Evolutionary conservation across 805 yeast species (phyloP).

Genomic region (Debaryomyces maramus): DNA sequence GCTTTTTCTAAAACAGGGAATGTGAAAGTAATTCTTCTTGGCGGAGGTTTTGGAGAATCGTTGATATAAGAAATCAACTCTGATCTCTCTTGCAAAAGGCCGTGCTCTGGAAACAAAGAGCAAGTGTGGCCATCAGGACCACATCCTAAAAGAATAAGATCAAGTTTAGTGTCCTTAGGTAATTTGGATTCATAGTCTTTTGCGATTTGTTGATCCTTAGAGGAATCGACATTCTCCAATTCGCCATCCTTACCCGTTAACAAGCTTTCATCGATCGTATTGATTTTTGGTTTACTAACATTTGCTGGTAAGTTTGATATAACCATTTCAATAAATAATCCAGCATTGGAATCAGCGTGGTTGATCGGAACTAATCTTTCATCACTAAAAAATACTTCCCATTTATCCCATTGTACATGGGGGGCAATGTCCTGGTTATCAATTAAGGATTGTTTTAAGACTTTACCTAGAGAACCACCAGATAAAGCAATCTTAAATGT

Average conservation of each 20-base stretch:
- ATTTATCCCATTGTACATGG: conserved; percentile 62
- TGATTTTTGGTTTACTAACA: conserved; percentile 54
- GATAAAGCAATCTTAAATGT: conserved; percentile 77
- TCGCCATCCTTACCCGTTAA: conserved; percentile 51
- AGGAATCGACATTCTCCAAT: conserved; percentile 44
- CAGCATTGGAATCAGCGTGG: conserved; percentile 84
- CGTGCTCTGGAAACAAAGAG: conserved; percentile 86
- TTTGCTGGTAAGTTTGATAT: conserved; percentile 46
- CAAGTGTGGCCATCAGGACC: conserved; percentile 98
- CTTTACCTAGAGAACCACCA: conserved; percentile 88
- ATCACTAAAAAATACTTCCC: conserved; percentile 86
- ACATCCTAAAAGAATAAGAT: conserved; percentile 78
- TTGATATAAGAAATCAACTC: conserved; percentile 61
- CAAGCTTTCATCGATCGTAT: conserved; percentile 64
- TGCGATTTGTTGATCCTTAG: conserved; percentile 54
- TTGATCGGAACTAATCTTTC: conserved; percentile 85
- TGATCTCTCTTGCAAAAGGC: conserved; percentile 54
- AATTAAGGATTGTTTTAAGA: conserved; percentile 64
- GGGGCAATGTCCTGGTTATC: conserved; percentile 47
- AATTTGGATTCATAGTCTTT: conserved; percentile 58
- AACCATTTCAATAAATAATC: conserved; percentile 67
- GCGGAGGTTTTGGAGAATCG: conserved; percentile 93
- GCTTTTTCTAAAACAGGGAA: conserved; percentile 68
- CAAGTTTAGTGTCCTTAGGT: conserved; percentile 50
- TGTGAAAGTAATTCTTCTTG: conserved; percentile 87